Evolutionary conservation across 140 eudicot species (phyloP).

Genomic region (Flaveria floridana): DNA sequence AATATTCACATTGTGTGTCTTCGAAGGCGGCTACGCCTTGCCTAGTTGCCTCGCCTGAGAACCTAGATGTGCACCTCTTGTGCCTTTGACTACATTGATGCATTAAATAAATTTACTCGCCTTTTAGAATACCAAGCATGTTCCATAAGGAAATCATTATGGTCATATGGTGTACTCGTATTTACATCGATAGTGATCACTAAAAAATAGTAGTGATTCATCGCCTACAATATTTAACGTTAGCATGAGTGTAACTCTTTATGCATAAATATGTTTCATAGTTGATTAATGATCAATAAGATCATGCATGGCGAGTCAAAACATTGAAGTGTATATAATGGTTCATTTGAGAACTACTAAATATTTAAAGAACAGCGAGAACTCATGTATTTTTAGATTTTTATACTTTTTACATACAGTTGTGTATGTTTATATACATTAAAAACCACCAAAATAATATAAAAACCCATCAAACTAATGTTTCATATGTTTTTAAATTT

Average conservation of each 20-base stretch:
- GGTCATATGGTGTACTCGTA: neutral
- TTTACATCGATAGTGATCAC: neutral
- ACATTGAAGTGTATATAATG: no score
- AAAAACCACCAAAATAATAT: no score
- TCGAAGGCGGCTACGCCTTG: neutral
- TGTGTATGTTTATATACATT: no score
- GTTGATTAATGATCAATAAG: slow-evolving; percentile 9
- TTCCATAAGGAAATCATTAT: neutral
- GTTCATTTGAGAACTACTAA: no score
- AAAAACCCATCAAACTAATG: no score
- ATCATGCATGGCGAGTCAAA: neutral
- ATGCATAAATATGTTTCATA: neutral
- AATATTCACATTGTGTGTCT: neutral
- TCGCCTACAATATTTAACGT: neutral
- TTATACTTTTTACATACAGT: no score
- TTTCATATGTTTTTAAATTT: no score
- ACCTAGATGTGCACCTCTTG: neutral
- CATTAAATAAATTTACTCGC: neutral
- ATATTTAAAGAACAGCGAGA: no score
- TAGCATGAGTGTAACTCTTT: neutral
- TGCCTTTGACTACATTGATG: neutral
- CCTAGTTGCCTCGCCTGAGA: neutral
- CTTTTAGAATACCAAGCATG: neutral
- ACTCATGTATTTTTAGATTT: no score
- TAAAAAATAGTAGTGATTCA: neutral